Base-by-base conservation (phyloP, 2,329 filamentous ascomycete genomes). In the Aureobasidium pullulans region DNA sequence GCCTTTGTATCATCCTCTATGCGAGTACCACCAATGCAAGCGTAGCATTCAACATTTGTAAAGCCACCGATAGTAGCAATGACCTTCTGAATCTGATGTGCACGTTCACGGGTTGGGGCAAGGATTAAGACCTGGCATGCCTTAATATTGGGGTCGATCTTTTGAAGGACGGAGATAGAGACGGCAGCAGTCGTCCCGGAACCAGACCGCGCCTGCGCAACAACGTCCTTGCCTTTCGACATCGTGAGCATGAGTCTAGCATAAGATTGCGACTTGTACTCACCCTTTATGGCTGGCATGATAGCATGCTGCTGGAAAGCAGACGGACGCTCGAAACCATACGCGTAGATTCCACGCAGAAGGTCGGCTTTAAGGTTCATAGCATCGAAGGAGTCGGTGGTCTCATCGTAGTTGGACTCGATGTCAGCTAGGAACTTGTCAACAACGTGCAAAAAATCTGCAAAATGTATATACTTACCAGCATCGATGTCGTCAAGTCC, bases 321-420 rank as follows among this genome's bases (percentile, higher is more conserved):
- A 81, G 94, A 97, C 65, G 94, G 94, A 69, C 94, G 92, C 86
- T 99, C 94, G 83, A 99, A 99, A 89, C 94, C 94, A 78, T 99
- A 99, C 76, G 94, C 94, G 79, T 97, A 99, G 77, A 99, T 90
- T 82, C 89, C 94, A 81, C 94, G 91, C 75, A 99, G 90, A 73
- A 99, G 89, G 84, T 99, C 94, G 67, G 90, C 75, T 85, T 95
- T 96, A 73, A 99, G 85, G 80, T 86, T 87, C 94, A 99, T 99
- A 72, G 92, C 84, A 81, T 99, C 94, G 81, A 99, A 99, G 64
- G 91, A 96, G 81, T 99, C 94, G 79, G 94, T 93, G 73, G 93
- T 92, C 85, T 97, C 92, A 85, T 99, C 94, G 83, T 97, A 99
- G 90, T 99, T 99, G 76, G 92, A 96, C 85, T 99, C 94, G 84